Percentiles rank a stretch among this genome's conserved stretches.
These are phyloP conservation scores for Diaporthe sp. DNA, from an alignment of 2,329 filamentous ascomycete species.

Conservation along the genomic window DNA sequence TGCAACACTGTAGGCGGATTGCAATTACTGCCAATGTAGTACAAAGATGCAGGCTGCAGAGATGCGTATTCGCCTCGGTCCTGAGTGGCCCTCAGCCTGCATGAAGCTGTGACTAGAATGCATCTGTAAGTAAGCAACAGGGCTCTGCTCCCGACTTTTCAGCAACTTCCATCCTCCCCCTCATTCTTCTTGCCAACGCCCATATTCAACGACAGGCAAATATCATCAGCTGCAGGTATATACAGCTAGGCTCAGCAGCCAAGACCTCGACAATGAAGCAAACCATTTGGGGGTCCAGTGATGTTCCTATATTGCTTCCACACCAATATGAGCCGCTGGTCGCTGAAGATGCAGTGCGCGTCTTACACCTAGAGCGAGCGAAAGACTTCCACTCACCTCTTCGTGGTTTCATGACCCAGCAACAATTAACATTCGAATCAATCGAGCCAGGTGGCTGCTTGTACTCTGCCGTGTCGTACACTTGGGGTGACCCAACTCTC, in stretches of 20 bases:
- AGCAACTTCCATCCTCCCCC: no score
- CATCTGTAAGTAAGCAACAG: background rate
- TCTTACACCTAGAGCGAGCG: background rate
- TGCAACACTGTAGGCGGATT: background rate
- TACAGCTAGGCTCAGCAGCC: no score
- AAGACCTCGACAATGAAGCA: background rate
- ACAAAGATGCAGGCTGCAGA: background rate
- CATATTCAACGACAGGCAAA: background rate
- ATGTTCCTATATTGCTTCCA: background rate
- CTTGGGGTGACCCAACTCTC: background rate
- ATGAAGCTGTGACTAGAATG: background rate
- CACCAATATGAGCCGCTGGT: background rate
- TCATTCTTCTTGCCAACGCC: background rate
- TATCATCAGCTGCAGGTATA: background rate
- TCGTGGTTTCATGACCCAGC: background rate
- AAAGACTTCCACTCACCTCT: slow-evolving; percentile 4
- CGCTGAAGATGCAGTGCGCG: background rate
- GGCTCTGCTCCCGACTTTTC: background rate
- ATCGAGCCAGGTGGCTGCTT: background rate
- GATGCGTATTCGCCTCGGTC: background rate
- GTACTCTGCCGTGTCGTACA: background rate
- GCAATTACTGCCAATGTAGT: background rate
- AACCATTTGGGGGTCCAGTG: background rate
- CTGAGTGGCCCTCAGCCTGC: background rate
- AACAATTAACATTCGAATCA: background rate